phyloP scores from a whole-genome alignment of 2,329 filamentous ascomycete genomes.

The Microsporum audouinii region DNA sequence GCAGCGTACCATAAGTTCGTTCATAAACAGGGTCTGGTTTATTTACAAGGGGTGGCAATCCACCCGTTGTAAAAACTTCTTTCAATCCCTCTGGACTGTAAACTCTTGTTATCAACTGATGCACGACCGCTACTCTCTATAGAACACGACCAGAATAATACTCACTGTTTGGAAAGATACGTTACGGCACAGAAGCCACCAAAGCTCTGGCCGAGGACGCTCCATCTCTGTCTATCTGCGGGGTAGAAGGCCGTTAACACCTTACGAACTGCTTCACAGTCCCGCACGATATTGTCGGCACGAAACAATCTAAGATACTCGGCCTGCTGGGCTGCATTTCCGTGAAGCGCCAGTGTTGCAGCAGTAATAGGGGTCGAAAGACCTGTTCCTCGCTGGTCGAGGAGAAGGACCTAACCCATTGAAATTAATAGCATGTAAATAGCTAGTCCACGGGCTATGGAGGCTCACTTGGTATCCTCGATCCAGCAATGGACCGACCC shows the following conservation, averaged over 20 bases:
- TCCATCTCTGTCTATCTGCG: conserved; percentile 64
- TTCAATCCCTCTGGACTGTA: conserved; percentile 57
- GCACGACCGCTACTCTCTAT: background rate
- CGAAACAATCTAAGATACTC: conserved; percentile 75
- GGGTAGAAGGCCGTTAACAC: conserved; percentile 60
- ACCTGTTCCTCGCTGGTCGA: conserved; percentile 89
- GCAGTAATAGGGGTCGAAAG: conserved; percentile 70
- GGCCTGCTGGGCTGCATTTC: conserved; percentile 56
- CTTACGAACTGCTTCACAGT: conserved; percentile 74
- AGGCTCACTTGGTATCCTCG: conserved; percentile 63
- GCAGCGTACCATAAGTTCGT: conserved; percentile 46
- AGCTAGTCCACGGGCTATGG: background rate
- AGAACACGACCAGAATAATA: conserved; percentile 6
- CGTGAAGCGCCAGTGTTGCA: conserved; percentile 55
- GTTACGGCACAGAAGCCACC: conserved; percentile 77
- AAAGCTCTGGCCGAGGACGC: conserved; percentile 80
- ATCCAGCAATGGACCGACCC: conserved; percentile 60
- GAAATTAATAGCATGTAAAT: background rate
- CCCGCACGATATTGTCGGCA: conserved; percentile 79
- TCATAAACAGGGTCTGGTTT: conserved; percentile 64
- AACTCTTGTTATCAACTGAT: background rate
- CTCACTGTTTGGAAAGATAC: conserved; percentile 64
- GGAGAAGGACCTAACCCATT: conserved; percentile 47
- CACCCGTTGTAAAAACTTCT: conserved; percentile 76
- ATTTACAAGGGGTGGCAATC: conserved; percentile 64